phyloP scores from a whole-genome alignment of 208 protist genomes.

The Phytomonas sp. region DNA sequence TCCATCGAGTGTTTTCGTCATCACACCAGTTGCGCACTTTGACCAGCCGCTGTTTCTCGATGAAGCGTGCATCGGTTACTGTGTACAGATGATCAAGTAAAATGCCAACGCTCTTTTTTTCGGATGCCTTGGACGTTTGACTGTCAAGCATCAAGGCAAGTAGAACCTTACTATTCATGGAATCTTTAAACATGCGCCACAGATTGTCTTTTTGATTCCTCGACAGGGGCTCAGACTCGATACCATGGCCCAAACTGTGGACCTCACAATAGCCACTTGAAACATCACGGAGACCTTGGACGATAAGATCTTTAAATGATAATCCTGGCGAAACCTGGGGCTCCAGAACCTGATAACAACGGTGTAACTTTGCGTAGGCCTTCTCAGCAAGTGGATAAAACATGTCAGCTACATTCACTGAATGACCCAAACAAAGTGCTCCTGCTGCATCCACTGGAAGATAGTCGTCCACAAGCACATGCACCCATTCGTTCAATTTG shows the following conservation, averaged over 20 bases:
- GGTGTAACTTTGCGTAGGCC: conserved; percentile 88
- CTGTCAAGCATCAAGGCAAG: conserved; percentile 40
- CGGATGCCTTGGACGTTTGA: conserved; percentile 24
- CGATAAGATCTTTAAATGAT: conserved; percentile 33
- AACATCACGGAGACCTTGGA: conserved; percentile 64
- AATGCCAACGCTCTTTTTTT: conserved; percentile 44
- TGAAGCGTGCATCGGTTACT: conserved; percentile 61
- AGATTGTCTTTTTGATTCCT: conserved; percentile 30
- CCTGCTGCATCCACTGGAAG: conserved; percentile 60
- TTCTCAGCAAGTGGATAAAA: conserved; percentile 86
- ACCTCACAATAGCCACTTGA: conserved; percentile 44
- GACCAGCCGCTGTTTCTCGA: conserved; percentile 67
- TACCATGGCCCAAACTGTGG: conserved; percentile 19
- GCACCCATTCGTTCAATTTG: conserved; percentile 63
- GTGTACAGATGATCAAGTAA: conserved; percentile 72
- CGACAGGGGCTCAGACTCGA: conserved; percentile 17
- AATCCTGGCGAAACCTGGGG: conserved; percentile 49
- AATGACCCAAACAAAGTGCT: conserved; percentile 36
- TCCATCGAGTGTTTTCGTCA: conserved; percentile 28
- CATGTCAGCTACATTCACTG: conserved; percentile 24
- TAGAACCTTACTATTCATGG: conserved; percentile 31
- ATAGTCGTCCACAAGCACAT: conserved; percentile 84
- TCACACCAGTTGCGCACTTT: conserved; percentile 65
- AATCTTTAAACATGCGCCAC: conserved; percentile 54
- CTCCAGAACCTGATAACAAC: conserved; percentile 85